Conservation (phyloP, 164 flowering plant species). For the Vitis cinerea region DNA sequence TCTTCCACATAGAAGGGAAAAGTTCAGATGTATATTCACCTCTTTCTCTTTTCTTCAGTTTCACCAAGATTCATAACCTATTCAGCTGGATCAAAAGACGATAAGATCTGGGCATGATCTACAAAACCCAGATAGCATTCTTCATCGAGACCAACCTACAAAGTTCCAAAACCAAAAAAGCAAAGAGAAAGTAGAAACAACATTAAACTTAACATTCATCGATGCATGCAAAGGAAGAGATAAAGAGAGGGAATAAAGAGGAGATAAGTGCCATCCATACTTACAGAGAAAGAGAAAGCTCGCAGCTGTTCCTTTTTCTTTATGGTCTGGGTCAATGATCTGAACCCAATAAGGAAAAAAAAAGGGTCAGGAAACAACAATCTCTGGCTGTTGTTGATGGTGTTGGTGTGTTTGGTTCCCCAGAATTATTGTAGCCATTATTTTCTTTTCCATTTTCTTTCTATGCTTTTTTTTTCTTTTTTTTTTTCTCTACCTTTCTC, state of each 20-base stretch:
- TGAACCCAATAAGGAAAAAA: constrained; percentile 1
- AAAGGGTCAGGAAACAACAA: constrained; percentile 8
- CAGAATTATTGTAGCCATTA: not conserved
- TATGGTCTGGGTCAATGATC: constrained; percentile 4
- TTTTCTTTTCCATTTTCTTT: not conserved
- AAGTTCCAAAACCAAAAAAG: not conserved
- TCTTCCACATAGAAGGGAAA: not conserved
- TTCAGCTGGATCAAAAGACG: constrained; percentile 22
- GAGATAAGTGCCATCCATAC: not conserved
- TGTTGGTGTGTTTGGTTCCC: constrained; percentile 7
- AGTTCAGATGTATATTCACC: constrained; percentile 13
- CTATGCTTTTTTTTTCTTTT: not conserved
- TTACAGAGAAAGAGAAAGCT: constrained; percentile 7
- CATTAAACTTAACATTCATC: not conserved
- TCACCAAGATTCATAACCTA: constrained; percentile 13
- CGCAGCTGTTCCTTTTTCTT: constrained; percentile 5
- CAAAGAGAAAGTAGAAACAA: not conserved
- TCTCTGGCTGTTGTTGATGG: constrained; percentile 1
- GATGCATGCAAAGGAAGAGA: constrained; percentile 2
- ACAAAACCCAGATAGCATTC: constrained; percentile 23
- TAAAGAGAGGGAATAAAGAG: not conserved
- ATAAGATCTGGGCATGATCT: constrained; percentile 45
- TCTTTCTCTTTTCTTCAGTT: constrained; percentile 13
- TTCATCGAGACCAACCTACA: constrained; percentile 15
- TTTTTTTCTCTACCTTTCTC: not conserved